Conservation (phyloP, 192 early-diverging fungal genomes). For the Chytriomyces sp. region DNA sequence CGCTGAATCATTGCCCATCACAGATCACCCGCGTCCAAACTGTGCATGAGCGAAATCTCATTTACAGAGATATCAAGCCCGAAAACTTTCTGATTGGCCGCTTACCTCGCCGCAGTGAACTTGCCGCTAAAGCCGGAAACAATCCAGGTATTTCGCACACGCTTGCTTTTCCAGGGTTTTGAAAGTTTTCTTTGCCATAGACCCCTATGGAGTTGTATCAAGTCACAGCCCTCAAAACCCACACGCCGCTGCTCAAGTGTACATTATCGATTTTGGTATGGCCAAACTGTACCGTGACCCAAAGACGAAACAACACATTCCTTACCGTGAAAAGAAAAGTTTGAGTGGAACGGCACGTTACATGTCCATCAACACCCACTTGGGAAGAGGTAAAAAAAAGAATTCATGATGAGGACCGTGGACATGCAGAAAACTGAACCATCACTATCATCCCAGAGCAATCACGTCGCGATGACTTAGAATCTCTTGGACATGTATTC, state of each 20-base stretch:
- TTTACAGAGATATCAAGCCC: no score
- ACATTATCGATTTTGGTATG: no score
- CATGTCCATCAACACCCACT: no score
- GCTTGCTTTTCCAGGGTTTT: neutral
- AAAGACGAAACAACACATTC: no score
- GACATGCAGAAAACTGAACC: slow-evolving; percentile 73
- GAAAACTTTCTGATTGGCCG: slow-evolving; percentile 97
- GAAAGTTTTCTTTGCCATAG: no score
- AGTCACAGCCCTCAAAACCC: slow-evolving; percentile 64
- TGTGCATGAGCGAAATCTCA: no score
- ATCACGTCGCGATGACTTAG: slow-evolving; percentile 96
- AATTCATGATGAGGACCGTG: no score
- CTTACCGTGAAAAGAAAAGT: slow-evolving; percentile 95
- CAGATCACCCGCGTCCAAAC: no score
- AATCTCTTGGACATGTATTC: slow-evolving; percentile 97
- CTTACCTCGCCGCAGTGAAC: slow-evolving; percentile 56
- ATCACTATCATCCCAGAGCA: slow-evolving; percentile 95
- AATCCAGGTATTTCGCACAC: slow-evolving; percentile 16
- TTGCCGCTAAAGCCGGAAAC: slow-evolving; percentile 54
- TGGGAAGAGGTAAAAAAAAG: slow-evolving; percentile 75
- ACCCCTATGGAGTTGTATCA: slow-evolving; percentile 51
- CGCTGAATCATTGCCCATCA: no score
- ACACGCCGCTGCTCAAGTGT: slow-evolving; percentile 68
- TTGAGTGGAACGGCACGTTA: slow-evolving; percentile 96
- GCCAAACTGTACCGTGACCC: no score